A percentile compares a stretch with the other conserved stretches of the same genome.
Conservation (phyloP, 2,329 filamentous ascomycete species). For the Colletotrichum lindemuthianum region DNA sequence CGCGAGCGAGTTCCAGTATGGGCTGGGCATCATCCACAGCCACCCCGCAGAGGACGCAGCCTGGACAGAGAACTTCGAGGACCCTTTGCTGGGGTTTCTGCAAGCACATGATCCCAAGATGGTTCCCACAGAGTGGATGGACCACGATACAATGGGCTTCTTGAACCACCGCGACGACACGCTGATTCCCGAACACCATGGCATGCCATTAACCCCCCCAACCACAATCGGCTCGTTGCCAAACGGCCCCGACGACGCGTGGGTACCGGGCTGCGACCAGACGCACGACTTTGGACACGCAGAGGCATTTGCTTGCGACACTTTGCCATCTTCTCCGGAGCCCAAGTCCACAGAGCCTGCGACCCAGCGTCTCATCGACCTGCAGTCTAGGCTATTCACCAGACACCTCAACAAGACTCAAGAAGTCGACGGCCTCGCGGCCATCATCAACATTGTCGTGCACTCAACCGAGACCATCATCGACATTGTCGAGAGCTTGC, state of each 20-base stretch:
- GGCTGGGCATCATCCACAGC: conserved; percentile 14
- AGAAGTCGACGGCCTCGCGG: conserved; percentile 8
- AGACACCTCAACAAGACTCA: conserved; percentile 4
- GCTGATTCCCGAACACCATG: conserved; percentile 1
- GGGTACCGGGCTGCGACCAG: conserved; percentile 17
- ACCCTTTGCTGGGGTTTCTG: conserved; percentile 20
- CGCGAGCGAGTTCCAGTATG: conserved; percentile 27
- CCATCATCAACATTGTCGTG: conserved; percentile 20
- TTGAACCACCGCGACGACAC: conserved; percentile 15
- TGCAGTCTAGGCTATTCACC: conserved; percentile 10
- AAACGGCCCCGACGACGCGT: conserved; percentile 14
- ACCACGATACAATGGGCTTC: conserved; percentile 15
- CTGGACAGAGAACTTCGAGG: conserved; percentile 25
- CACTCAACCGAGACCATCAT: conserved; percentile 30
- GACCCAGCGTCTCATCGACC: conserved; percentile 21
- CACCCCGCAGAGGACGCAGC: conserved; percentile 11
- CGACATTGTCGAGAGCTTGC: conserved; percentile 20
- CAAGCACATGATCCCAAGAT: conserved; percentile 16
- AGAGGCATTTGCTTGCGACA: conserved; percentile 16
- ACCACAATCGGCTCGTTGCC: conserved; percentile 20
- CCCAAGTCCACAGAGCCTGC: conserved; percentile 8
- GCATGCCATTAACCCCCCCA: conserved; percentile 21
- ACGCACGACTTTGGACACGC: background rate
- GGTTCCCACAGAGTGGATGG: conserved; percentile 24
- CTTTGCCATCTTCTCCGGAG: conserved; percentile 13